Evolutionary conservation across 495 filamentous ascomycete species (phyloP).

Genomic region (Stereocaulon alpinum): DNA sequence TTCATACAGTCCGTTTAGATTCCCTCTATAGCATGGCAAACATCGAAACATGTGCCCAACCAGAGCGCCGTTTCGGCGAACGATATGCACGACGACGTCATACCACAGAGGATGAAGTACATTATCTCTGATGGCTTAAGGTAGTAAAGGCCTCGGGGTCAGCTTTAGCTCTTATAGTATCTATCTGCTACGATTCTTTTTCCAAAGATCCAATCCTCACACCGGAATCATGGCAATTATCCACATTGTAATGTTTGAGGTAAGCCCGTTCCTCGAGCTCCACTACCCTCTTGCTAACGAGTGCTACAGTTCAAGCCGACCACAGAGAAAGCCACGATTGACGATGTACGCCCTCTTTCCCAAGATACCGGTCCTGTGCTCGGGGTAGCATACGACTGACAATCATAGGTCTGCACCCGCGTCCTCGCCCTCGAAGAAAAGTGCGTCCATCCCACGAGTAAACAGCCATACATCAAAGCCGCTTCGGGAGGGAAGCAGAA

Average conservation of each 20-base stretch:
- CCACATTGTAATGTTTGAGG: slow-evolving; percentile 16
- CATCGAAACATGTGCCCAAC: not conserved
- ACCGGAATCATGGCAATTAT: slow-evolving; percentile 8
- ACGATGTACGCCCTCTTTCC: not conserved
- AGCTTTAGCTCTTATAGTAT: no score
- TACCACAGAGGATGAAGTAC: not conserved
- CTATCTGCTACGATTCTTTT: not conserved
- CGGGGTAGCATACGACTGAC: not conserved
- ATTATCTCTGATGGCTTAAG: not conserved
- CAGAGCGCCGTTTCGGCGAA: not conserved
- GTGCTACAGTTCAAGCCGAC: slow-evolving; percentile 8
- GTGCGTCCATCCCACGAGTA: slow-evolving; percentile 32
- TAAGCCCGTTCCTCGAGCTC: not conserved
- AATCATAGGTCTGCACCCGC: slow-evolving; percentile 28
- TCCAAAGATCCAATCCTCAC: not conserved
- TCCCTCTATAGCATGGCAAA: not conserved
- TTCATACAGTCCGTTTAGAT: no score
- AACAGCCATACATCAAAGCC: slow-evolving; percentile 47
- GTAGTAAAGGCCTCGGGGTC: not conserved
- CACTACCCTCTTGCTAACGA: not conserved
- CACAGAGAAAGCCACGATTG: not conserved
- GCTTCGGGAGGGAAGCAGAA: slow-evolving; percentile 48
- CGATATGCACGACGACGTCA: not conserved
- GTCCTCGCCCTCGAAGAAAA: slow-evolving; percentile 29
- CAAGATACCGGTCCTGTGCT: not conserved